Evolutionary conservation across 768 basidiomycete species (phyloP), one percentile per base, ranked within the genome.

Genomic region (Boletus sp.): DNA sequence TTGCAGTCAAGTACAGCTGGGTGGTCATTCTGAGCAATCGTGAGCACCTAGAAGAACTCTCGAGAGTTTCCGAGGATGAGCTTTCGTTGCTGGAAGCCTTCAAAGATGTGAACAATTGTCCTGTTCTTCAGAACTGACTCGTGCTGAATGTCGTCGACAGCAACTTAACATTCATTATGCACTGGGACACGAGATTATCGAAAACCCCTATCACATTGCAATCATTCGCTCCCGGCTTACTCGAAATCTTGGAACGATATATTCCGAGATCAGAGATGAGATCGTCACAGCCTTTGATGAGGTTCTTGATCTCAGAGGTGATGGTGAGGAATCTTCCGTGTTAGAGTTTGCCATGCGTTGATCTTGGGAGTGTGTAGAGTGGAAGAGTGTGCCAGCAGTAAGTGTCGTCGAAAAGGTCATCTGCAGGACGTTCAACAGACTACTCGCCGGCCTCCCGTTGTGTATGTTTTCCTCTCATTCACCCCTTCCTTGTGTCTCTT

Each of bases 231-330:
- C 60, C 4, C 59, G 62, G 6, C 63, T 78, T 9, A 73, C 73
- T 24, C 73, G 79, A 12, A 77, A 77, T 40, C 69, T 83, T 6
- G 67, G 64, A 1, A 52, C 46, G 1, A 56, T 76, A 4, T 78
- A 80, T 56, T 71, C 76, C 1, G 73, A 75, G 20, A 62, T 84
- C 17, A 71, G 71, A 12, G 75, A 80, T 17, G 84, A 85, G 62
- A 68, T 83, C 12, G 50, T 65, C 1, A 52, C 65, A 0, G 69
- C 81, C 0, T 78, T 82, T 49, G 61, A 64, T 3, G 78, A 78
- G 3, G 58, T 70, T 20, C 68, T 84, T 33, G 52, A 59, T 51
- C 54, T 58, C n/a, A 46, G 28, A 15, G 53, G 41, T 2, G 29
- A 62, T 3, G 68, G 66, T 66, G 30, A 28, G 59, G 12, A 42